phyloP scores from a whole-genome alignment of 1,284 basidiomycete species.

The Puccinia horiana region DNA sequence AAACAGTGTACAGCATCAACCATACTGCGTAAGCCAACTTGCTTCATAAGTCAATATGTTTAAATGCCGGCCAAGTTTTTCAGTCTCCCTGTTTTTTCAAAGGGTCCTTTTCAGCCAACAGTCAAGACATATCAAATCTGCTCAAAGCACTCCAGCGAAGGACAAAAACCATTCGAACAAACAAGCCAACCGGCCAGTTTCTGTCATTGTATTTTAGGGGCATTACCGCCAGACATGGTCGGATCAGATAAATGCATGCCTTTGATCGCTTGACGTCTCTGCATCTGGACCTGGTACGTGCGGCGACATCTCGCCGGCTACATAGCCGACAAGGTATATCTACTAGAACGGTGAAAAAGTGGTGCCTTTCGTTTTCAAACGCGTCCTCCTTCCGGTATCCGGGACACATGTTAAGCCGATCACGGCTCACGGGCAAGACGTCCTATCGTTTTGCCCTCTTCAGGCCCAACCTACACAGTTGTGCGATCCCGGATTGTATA shows the following conservation, averaged over 20 bases:
- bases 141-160: not conserved
- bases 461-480: no score
- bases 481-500: no score
- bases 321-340: not conserved
- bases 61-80: no score
- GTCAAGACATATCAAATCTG: no score
- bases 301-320: not conserved
- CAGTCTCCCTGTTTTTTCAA: no score
- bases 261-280: not conserved
- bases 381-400: not conserved
- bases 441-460: no score
- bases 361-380: not conserved
- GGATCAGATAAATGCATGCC: slow-evolving; percentile 11
- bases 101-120: no score
- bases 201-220: slow-evolving; percentile 15
- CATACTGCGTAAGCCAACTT: slow-evolving; percentile 4
- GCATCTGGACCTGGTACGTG: not conserved
- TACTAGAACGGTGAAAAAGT: not conserved
- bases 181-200: not conserved
- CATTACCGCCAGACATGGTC: not conserved
- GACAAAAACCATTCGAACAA: not conserved
- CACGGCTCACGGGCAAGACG: no score
- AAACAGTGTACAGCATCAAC: not conserved
- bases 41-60: not conserved
- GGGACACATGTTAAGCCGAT: no score